phyloP scores from a whole-genome alignment of 140 eudicot species.

The Erigeron philadelphicus region DNA sequence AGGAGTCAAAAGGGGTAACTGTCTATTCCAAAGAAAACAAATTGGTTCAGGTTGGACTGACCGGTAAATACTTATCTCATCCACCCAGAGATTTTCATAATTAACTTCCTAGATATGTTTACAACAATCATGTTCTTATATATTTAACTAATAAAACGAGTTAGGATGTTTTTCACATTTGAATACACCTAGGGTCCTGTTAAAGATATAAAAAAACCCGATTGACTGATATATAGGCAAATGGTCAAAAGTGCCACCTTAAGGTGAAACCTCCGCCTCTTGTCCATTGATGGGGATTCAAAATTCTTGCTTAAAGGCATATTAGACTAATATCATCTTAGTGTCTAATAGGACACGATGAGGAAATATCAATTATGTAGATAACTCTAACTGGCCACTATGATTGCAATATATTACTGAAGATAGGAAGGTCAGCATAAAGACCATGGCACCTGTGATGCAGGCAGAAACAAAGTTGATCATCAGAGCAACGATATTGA shows the following conservation, averaged over 20 bases:
- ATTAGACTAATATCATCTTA: too few species aligned
- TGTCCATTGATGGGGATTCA: background rate
- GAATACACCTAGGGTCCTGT: background rate
- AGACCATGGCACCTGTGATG: slow-evolving; percentile 47
- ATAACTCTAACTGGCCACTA: background rate
- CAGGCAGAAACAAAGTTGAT: slow-evolving; percentile 93
- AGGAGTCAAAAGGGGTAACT: background rate
- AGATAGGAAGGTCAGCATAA: background rate
- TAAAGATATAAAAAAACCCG: background rate
- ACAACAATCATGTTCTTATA: background rate
- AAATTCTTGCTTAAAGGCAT: background rate
- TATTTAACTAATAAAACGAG: too few species aligned
- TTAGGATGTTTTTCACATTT: too few species aligned
- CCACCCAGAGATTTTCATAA: background rate
- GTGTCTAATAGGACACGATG: background rate
- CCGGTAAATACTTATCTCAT: background rate
- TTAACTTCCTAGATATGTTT: background rate
- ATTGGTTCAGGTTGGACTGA: background rate
- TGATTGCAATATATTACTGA: background rate
- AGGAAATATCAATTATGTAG: background rate
- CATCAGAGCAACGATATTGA: slow-evolving; percentile 91
- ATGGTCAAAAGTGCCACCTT: background rate
- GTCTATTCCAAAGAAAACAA: background rate
- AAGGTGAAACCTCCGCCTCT: background rate
- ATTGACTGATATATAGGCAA: background rate